A percentile compares a stretch with the other conserved stretches of the same genome.
Conservation (phyloP, 768 basidiomycete genomes). For the Kwoniella sp. region DNA sequence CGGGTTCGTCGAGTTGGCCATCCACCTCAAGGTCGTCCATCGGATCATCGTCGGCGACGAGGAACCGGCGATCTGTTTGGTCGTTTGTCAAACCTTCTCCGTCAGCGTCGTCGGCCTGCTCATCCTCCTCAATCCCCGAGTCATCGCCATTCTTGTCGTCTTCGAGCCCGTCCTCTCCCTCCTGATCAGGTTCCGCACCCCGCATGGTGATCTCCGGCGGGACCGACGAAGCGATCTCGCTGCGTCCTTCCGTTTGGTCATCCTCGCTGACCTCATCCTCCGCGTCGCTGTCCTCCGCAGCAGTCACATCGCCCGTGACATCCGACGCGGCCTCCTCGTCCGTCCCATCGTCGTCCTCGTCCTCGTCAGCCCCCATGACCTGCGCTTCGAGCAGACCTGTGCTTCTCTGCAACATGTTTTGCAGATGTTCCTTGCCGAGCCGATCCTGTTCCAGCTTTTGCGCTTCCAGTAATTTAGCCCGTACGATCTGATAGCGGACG, state of each 20-base stretch:
- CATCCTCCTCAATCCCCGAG: not conserved
- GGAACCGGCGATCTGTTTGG: slow-evolving; percentile 8
- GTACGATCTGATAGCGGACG: slow-evolving; percentile 20
- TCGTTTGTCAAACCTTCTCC: no score
- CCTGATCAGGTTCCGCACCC: no score
- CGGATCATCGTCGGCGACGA: slow-evolving; percentile 1
- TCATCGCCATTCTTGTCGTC: not conserved
- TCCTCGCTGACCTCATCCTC: slow-evolving; percentile 28
- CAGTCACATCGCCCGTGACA: slow-evolving; percentile 12
- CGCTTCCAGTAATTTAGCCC: slow-evolving; percentile 55
- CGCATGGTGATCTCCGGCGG: not conserved
- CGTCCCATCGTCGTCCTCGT: slow-evolving; percentile 45
- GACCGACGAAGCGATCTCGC: not conserved
- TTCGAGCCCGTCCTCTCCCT: not conserved
- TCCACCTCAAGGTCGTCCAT: not conserved
- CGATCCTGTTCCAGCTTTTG: slow-evolving; percentile 72
- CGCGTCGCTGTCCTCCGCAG: slow-evolving; percentile 17
- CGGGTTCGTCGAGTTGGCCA: not conserved
- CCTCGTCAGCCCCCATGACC: slow-evolving; percentile 12
- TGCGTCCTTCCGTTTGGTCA: not conserved
- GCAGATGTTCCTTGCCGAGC: slow-evolving; percentile 76
- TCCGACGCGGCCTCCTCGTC: slow-evolving; percentile 11
- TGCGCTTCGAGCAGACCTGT: slow-evolving; percentile 81
- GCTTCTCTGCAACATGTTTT: slow-evolving; percentile 84
- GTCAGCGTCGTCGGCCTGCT: not conserved